phyloP scores from a whole-genome alignment of 805 yeast genomes.

The Ogataea corticis region DNA sequence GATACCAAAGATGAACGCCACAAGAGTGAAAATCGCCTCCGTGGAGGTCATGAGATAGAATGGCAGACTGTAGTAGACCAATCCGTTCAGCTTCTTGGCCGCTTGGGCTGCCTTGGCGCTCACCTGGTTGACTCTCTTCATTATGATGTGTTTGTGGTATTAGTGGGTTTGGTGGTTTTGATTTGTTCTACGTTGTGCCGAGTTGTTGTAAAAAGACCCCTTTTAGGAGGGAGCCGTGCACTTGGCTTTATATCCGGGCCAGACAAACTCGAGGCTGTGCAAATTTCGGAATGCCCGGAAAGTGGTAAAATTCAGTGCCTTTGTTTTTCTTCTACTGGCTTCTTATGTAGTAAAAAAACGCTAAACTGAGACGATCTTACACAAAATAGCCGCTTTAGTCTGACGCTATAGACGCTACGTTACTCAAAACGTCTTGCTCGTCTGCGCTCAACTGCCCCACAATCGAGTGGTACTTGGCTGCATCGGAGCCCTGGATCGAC shows the following conservation, averaged over 20 bases:
- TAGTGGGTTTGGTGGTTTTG: no score
- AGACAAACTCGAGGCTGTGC: background rate
- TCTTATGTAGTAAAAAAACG: background rate
- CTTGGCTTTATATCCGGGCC: background rate
- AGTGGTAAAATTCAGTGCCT: background rate
- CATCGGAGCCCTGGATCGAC: constrained; percentile 48
- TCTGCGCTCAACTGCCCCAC: constrained; percentile 23
- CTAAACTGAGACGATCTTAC: background rate
- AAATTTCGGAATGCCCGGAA: constrained; percentile 6
- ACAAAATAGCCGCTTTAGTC: background rate
- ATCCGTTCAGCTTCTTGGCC: constrained; percentile 10
- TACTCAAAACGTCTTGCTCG: constrained; percentile 27
- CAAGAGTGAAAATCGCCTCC: constrained; percentile 19
- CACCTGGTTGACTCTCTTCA: background rate
- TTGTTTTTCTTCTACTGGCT: background rate
- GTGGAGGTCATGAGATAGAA: constrained; percentile 25
- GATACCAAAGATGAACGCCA: constrained; percentile 11
- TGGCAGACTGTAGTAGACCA: constrained; percentile 23
- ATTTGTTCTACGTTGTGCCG: no score
- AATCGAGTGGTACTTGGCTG: constrained; percentile 25
- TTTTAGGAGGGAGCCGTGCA: background rate
- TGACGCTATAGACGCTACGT: constrained; percentile 11
- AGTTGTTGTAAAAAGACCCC: background rate
- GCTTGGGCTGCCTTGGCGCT: constrained; percentile 1
- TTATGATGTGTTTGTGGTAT: background rate